Evolutionary conservation across 495 filamentous ascomycete genomes (phyloP), one percentile per base, ranked within the genome.

Genomic region (Acidiella bohemica): DNA sequence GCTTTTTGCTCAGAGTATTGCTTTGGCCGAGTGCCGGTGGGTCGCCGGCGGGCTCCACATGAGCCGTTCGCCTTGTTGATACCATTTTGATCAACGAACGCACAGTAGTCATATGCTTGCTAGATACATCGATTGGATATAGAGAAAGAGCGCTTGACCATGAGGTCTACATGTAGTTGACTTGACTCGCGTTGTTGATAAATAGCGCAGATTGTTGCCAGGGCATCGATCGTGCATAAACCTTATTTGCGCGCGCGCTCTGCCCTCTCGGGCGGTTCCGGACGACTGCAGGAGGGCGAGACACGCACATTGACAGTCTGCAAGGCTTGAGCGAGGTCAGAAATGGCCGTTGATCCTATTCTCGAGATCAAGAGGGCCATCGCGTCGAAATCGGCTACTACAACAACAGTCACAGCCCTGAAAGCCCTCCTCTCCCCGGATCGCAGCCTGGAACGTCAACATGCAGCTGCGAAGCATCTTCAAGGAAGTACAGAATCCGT

Each of bases 1-100:
- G 48, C 39, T 51, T 51, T 29, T 51, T 46, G 22, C 42, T 29
- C 21, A 51, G 39, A 3, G 28, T 38, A 5, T 32, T 23, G 28
- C n/a, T 29, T 5, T 5, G 32, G 17, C 39, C 24, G 4, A 26
- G 5, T 5, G 22, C 48, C 4, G 22, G 7, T 19, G 28, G 17
- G 12, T 33, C 38, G 9, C 13, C 21, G 3, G 27, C 24, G 1
- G 48, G 39, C 31, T 39, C 48, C 11, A 30, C 38, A 5, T 47
- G 44, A 48, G 42, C 48, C 24, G 16, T 39, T 5, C 48, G 37
- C 10, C 48, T 13, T 11, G 48, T 51, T n/a, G 43, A 32, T 8
- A 51, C 48, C 48, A 51, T 51, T 12, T 19, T 38, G n/a, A 4
- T 30, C 3, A 5, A 37, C 4, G 16, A 22, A 37, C 25, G 23